Base-by-base conservation (phyloP, 2,329 filamentous ascomycete genomes). In the Clonostachys solani region DNA sequence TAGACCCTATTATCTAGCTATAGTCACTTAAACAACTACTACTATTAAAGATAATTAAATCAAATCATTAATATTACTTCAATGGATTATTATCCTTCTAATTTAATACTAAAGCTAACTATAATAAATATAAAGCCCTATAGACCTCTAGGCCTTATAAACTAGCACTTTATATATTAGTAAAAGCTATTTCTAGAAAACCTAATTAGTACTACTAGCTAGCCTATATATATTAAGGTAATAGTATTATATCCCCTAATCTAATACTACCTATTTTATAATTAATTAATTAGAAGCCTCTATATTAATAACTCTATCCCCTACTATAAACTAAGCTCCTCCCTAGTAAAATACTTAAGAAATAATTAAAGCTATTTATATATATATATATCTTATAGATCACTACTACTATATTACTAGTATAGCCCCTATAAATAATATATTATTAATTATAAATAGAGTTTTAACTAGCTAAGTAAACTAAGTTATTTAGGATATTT, bases 121-220 rank as follows among this genome's bases (percentile, higher is more conserved):
- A 40, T 40, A 7, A 40, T 40, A 16, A 40, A 16, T 40, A 19
- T 19, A 43, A 19, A 19, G 33, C 9, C n/a, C 18, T 9, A 33
- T 19, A 15, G 16, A 7, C 7, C 17, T 46, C 12, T 8, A 33
- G 15, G 29, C n/a, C 13, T 41, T 12, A 33, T 41, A 29, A 33
- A 40, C 29, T 41, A 6, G n/a, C 40, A 46, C 42, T 40, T 41
- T 8, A 41, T 46, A 13, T 41, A 41, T 29, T 46, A 41, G 34
- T 46, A 41, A 46, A 46, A 41, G 9, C n/a, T 13, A 42, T 18
- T 43, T 19, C 19, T 19, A 37, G 35, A 37, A 17, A 43, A 10
- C n/a, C n/a, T n/a, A n/a, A n/a, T n/a, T n/a, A n/a, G n/a, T n/a
- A n/a, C n/a, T n/a, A n/a, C n/a, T n/a, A n/a, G 19, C 33, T 17